phyloP scores from a whole-genome alignment of 169 alveolate genomes.

The Cryptosporidium sp. region DNA sequence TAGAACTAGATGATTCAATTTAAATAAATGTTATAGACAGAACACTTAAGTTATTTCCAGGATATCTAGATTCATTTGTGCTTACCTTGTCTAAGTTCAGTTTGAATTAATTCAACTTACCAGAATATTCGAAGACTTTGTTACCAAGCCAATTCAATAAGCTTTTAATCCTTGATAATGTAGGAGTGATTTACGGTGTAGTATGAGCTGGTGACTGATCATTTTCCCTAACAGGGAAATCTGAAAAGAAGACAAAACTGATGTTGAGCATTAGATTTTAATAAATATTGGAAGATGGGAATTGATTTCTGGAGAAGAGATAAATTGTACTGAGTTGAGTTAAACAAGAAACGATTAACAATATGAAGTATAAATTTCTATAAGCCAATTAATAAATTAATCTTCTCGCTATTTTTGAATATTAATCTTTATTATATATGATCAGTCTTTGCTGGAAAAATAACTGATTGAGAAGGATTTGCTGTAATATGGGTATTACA shows the following conservation, averaged over 20 bases:
- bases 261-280: background rate
- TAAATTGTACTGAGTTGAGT: background rate
- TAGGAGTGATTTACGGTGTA: background rate
- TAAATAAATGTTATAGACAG: no score
- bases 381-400: conserved; percentile 6
- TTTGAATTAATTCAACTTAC: background rate
- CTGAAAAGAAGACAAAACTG: background rate
- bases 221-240: background rate
- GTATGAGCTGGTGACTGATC: background rate
- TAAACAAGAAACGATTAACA: conserved; percentile 9
- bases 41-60: background rate
- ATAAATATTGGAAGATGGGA: no score
- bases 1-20: background rate
- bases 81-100: no score
- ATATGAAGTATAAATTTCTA: conserved; percentile 16
- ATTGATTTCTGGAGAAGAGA: background rate
- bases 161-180: background rate
- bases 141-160: background rate
- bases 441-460: background rate
- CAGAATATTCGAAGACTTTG: background rate
- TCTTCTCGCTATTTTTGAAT: conserved; percentile 13
- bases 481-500: background rate
- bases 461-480: background rate
- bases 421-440: conserved; percentile 13
- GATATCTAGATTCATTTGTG: no score